Evolutionary conservation across 192 early-diverging fungal genomes (phyloP).

Genomic region (Allomyces macrogynus): DNA sequence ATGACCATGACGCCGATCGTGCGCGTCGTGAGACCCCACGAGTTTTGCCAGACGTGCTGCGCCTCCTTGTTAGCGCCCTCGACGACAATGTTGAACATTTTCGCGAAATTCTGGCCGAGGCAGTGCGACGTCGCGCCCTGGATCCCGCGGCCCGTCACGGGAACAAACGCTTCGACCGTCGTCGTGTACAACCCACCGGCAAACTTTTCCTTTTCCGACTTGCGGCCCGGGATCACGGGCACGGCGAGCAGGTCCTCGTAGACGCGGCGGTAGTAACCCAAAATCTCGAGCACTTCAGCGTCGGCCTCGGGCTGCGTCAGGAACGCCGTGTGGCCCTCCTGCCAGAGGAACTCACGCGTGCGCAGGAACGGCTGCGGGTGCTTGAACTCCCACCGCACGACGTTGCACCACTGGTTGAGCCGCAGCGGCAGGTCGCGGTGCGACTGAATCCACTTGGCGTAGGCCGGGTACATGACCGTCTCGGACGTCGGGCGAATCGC

Average conservation of each 20-base stretch:
- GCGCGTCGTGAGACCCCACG: conserved; percentile 95
- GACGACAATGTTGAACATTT: conserved; percentile 91
- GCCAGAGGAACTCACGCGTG: conserved; percentile 99
- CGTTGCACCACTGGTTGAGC: conserved; percentile 98
- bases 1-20: conserved; percentile 98
- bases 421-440: conserved; percentile 92
- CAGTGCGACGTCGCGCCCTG: conserved; percentile 97
- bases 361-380: conserved; percentile 97
- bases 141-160: conserved; percentile 89
- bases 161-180: conserved; percentile 93
- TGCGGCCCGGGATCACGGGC: conserved; percentile 86
- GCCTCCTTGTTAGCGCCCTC: conserved; percentile 40
- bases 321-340: conserved; percentile 97
- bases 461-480: conserved; percentile 99
- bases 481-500: conserved; percentile 98
- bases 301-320: conserved; percentile 74
- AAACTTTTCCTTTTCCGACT: conserved; percentile 99
- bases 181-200: conserved; percentile 94
- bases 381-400: conserved; percentile 99
- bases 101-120: conserved; percentile 99
- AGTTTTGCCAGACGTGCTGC: conserved; percentile 90
- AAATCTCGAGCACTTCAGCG: conserved; percentile 66
- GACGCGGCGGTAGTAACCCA: conserved; percentile 86
- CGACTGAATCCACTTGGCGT: conserved; percentile 89
- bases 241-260: conserved; percentile 95